Conservation (phyloP, 2,329 filamentous ascomycete genomes). For the Colletotrichum ledebouriae region DNA sequence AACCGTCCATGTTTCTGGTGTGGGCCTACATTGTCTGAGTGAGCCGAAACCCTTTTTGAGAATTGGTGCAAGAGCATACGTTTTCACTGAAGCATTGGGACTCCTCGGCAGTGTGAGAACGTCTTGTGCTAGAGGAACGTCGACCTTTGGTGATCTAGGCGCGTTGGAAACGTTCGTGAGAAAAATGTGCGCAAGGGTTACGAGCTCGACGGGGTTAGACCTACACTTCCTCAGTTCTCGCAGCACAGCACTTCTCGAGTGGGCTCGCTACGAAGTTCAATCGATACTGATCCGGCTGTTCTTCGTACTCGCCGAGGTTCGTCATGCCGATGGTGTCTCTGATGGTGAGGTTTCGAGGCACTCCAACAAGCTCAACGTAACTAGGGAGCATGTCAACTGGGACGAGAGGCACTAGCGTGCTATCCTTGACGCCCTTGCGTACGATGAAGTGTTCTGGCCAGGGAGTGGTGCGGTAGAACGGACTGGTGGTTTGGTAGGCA, state of each 20-base stretch:
- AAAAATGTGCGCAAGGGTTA: no score
- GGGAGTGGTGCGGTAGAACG: constrained; percentile 19
- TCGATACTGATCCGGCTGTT: constrained; percentile 41
- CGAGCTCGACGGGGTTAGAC: no score
- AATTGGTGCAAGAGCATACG: no score
- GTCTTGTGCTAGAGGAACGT: no score
- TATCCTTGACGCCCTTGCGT: constrained; percentile 47
- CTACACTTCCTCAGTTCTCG: neutral
- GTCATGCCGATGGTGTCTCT: constrained; percentile 55
- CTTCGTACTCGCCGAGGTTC: constrained; percentile 53
- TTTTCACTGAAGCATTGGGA: no score
- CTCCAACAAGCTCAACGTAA: constrained; percentile 58
- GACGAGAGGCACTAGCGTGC: constrained; percentile 65
- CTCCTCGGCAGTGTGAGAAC: no score
- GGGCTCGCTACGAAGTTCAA: constrained; percentile 4
- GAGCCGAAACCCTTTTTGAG: neutral
- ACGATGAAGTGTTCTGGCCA: constrained; percentile 56
- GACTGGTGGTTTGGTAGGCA: neutral
- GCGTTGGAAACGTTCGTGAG: no score
- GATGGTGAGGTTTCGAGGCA: constrained; percentile 57
- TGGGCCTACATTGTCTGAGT: neutral
- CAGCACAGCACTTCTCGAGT: neutral
- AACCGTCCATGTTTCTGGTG: neutral
- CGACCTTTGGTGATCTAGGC: no score
- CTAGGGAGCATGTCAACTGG: constrained; percentile 65